These are phyloP conservation scores for Trichoderma hamatum DNA, from an alignment of 2,329 filamentous ascomycete genomes.

Conservation along the genomic window DNA sequence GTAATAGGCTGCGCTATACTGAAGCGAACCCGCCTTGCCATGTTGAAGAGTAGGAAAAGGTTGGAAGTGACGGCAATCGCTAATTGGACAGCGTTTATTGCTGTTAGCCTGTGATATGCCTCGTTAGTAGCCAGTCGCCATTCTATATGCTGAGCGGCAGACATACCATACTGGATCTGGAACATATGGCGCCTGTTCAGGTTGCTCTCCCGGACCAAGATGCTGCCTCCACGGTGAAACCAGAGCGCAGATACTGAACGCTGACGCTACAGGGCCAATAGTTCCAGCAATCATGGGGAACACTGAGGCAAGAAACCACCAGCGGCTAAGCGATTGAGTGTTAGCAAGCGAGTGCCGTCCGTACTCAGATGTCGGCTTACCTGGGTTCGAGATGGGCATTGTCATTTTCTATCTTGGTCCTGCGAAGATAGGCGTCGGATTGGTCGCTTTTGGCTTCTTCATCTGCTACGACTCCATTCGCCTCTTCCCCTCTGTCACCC, in stretches of 20 bases:
- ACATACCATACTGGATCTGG: conserved; percentile 17
- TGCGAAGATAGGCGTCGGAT: not conserved
- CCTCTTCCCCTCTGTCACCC: not conserved
- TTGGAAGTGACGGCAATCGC: conserved; percentile 78
- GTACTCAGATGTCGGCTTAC: not conserved
- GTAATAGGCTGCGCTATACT: conserved; percentile 80
- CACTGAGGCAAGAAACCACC: conserved; percentile 66
- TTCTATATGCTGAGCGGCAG: not conserved
- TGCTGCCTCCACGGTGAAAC: conserved; percentile 60
- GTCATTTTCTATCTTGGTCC: conserved; percentile 14
- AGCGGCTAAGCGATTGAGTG: conserved; percentile 34
- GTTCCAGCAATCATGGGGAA: conserved; percentile 83
- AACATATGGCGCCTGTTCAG: not conserved
- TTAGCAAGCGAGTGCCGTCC: not conserved
- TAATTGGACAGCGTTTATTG: conserved; percentile 77
- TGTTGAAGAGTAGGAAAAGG: conserved; percentile 81
- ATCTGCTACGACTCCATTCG: not conserved
- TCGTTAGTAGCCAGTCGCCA: not conserved
- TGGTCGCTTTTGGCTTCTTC: not conserved
- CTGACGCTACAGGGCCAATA: conserved; percentile 81
- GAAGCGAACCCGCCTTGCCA: conserved; percentile 78
- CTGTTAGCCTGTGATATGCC: conserved; percentile 59
- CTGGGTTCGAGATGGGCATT: conserved; percentile 9
- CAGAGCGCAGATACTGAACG: conserved; percentile 86
- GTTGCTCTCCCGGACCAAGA: not conserved